Percentiles rank a stretch among this genome's conserved stretches.
Conservation (phyloP, 192 early-diverging fungal species). For the Coemansia sp. region DNA sequence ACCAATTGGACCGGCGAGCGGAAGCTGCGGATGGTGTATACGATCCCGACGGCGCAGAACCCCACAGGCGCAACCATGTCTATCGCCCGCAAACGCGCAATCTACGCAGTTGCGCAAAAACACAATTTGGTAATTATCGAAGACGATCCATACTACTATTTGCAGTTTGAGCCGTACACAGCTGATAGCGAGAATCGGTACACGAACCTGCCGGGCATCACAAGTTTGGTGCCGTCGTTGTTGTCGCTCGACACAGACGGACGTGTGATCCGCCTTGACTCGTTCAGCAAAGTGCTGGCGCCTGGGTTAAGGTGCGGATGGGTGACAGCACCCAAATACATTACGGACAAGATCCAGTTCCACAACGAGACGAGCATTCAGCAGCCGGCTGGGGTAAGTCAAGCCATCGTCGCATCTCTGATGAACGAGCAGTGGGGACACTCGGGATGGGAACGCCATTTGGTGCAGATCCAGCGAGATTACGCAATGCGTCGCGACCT, state of each 20-base stretch:
- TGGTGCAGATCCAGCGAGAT: slow-evolving; percentile 65
- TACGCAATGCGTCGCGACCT: slow-evolving; percentile 70
- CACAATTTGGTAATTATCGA: slow-evolving; percentile 87
- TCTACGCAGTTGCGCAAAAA: slow-evolving; percentile 75
- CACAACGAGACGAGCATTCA: slow-evolving; percentile 81
- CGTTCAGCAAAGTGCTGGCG: slow-evolving; percentile 88
- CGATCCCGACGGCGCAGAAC: slow-evolving; percentile 86
- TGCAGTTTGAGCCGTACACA: slow-evolving; percentile 64
- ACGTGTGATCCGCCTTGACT: slow-evolving; percentile 89
- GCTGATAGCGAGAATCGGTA: slow-evolving; percentile 21
- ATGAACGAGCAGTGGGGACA: slow-evolving; percentile 77
- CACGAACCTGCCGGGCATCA: slow-evolving; percentile 21
- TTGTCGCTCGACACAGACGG: slow-evolving; percentile 88
- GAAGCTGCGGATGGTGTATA: slow-evolving; percentile 61
- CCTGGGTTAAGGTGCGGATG: slow-evolving; percentile 86
- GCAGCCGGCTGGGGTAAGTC: slow-evolving; percentile 81
- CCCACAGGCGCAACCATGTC: slow-evolving; percentile 86
- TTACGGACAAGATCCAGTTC: slow-evolving; percentile 79
- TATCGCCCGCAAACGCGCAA: slow-evolving; percentile 68
- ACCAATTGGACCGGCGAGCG: slow-evolving; percentile 33
- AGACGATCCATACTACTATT: slow-evolving; percentile 95
- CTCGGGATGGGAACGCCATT: slow-evolving; percentile 75
- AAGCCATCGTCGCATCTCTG: slow-evolving; percentile 71
- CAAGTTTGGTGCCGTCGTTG: slow-evolving; percentile 65
- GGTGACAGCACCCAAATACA: slow-evolving; percentile 64